Percentiles rank a stretch among this genome's conserved stretches.
These are phyloP conservation scores for Antrodiella citrinella DNA, from an alignment of 768 basidiomycete genomes.

Conservation along the genomic window DNA sequence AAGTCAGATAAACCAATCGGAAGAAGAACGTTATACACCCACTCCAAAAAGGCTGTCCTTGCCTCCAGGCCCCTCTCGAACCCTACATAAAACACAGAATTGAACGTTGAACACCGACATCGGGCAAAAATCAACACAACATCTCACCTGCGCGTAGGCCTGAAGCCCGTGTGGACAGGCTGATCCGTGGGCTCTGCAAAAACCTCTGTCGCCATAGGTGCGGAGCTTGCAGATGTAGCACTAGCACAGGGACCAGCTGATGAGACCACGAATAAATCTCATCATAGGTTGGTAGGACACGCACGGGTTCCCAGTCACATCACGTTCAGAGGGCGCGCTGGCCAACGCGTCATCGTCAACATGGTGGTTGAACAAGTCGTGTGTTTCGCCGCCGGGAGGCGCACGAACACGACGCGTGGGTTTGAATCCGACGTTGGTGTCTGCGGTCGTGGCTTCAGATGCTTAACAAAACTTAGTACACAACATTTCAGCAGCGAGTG, in stretches of 20 bases:
- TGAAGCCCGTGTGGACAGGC: constrained; percentile 37
- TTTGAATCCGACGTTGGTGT: constrained; percentile 39
- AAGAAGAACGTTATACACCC: too few species aligned
- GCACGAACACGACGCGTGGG: constrained; percentile 52
- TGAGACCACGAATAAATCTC: neutral
- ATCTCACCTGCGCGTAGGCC: constrained; percentile 54
- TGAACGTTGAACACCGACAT: too few species aligned
- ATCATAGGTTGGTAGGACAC: neutral
- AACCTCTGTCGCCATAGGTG: too few species aligned
- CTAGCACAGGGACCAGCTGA: neutral
- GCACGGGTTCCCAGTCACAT: too few species aligned
- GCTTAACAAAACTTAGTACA: neutral
- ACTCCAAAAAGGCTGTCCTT: too few species aligned
- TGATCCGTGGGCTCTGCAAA: too few species aligned
- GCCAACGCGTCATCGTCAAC: constrained; percentile 49
- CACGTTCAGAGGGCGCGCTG: constrained; percentile 49
- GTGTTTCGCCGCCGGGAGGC: constrained; percentile 40
- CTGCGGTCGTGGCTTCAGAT: too few species aligned
- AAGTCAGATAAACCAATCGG: too few species aligned
- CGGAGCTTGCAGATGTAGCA: neutral
- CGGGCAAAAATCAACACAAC: neutral
- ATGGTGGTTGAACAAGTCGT: constrained; percentile 41
- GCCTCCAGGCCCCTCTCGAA: constrained; percentile 63
- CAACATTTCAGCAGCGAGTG: neutral
- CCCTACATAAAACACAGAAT: too few species aligned